Evolutionary conservation across 177 flowering plant species (phyloP), one percentile per base, ranked within the genome.

Genomic region (Telopea speciosissima): DNA sequence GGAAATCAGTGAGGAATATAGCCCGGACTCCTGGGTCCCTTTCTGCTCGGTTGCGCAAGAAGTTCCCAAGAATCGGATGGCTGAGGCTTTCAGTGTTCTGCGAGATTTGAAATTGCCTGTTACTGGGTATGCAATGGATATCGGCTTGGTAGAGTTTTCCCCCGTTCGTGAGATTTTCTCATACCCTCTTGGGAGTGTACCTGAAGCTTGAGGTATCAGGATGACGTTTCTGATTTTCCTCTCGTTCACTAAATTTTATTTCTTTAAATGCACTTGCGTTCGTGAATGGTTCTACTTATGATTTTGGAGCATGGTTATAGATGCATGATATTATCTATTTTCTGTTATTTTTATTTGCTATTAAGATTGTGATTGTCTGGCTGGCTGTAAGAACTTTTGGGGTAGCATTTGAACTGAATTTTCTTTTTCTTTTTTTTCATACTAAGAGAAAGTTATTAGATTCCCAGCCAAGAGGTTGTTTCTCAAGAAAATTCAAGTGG

Each of bases 31-130:
- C 3, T 90, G 96, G 96, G 73, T 86, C 52, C 96, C 96, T 23
- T 68, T 77, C n/a, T 87, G 91, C 49, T 71, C 86, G 0, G 91
- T 90, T 62, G 96, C 93, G 36, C 82, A 85, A 33, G 88, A 84
- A 1, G 88, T 86, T 67, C 87, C 91, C 1, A 86, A 75, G 80
- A 56, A 72, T 28, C 82, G 93, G 40, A 79, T 89, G 83, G 90
- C 85, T 0, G 96, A 89, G 81, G 92, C 90, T 0, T 86, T 88
- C 62, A 76, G 81, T 56, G 83, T 86, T 36, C 76, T 89, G 77
- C 72, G 87, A 22, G 94, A 89, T 65, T 74, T 89, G 89, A 89
- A 89, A 80, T 69, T 89, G 78, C 92, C 92, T 0, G 90, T 89
- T 60, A 45, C 72, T 74, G 92, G 92, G 67, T 89, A 88, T 70